These are phyloP conservation scores for Phaeophleospora eucalypticola DNA, from an alignment of 2,329 filamentous ascomycete species.

Conservation along the genomic window DNA sequence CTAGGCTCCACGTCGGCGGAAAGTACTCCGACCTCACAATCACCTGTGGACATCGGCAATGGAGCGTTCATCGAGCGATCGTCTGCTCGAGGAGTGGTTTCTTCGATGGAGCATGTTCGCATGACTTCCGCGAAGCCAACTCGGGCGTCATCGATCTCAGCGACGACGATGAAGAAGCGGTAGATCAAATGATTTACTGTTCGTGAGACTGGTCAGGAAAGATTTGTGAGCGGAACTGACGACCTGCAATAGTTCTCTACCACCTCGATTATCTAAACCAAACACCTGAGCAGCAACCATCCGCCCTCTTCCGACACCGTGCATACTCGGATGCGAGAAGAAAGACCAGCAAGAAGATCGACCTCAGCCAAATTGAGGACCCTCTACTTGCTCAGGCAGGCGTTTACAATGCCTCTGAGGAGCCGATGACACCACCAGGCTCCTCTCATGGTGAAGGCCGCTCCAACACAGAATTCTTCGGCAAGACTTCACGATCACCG, in stretches of 20 bases:
- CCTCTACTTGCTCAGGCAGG: slow-evolving; percentile 35
- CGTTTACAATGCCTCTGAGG: slow-evolving; percentile 21
- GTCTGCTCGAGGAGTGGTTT: slow-evolving; percentile 48
- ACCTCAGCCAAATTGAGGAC: slow-evolving; percentile 34
- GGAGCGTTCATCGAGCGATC: slow-evolving; percentile 46
- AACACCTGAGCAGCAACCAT: slow-evolving; percentile 21
- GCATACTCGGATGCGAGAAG: slow-evolving; percentile 25
- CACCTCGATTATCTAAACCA: slow-evolving; percentile 36
- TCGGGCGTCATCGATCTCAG: slow-evolving; percentile 36
- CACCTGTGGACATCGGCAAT: slow-evolving; percentile 43
- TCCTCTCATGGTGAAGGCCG: slow-evolving; percentile 13
- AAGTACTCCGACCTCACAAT: slow-evolving; percentile 49
- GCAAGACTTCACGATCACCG: slow-evolving; percentile 22
- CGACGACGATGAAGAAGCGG: slow-evolving; percentile 37
- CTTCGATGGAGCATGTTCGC: slow-evolving; percentile 38
- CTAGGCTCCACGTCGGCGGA: slow-evolving; percentile 34
- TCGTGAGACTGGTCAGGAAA: slow-evolving; percentile 13
- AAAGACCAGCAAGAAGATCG: slow-evolving; percentile 29
- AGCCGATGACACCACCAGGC: slow-evolving; percentile 19
- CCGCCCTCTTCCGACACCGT: slow-evolving; percentile 32
- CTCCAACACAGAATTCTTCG: slow-evolving; percentile 16
- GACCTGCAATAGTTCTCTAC: slow-evolving; percentile 32
- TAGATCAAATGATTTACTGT: slow-evolving; percentile 39
- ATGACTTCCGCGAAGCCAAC: slow-evolving; percentile 32
- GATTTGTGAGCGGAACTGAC: not conserved